Conservation (phyloP, 805 yeast genomes). For the Brettanomyces naardenensis region DNA sequence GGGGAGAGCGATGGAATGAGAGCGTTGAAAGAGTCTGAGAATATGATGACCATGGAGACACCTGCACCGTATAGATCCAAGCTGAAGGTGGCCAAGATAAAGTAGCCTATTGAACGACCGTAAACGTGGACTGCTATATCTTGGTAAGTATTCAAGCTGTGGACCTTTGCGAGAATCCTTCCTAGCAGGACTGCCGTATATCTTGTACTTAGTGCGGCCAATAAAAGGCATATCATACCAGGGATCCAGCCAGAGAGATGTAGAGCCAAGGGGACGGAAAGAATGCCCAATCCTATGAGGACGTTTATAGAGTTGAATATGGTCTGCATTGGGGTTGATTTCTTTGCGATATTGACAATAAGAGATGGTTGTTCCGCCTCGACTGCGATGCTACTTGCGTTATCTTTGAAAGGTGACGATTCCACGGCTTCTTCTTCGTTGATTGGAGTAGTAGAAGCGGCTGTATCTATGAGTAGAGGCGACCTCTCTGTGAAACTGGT, state of each 20-base stretch:
- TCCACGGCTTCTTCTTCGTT: neutral
- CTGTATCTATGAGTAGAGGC: neutral
- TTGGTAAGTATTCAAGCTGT: conserved; percentile 43
- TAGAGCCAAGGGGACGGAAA: conserved; percentile 66
- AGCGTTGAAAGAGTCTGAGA: conserved; percentile 50
- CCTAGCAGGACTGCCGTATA: conserved; percentile 51
- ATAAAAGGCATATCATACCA: conserved; percentile 35
- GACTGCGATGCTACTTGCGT: conserved; percentile 2
- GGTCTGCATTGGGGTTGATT: conserved; percentile 66
- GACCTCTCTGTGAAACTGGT: neutral
- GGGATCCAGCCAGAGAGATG: conserved; percentile 59
- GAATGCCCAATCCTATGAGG: conserved; percentile 66
- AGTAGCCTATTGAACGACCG: conserved; percentile 35
- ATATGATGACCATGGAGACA: conserved; percentile 47
- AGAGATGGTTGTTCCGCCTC: conserved; percentile 5
- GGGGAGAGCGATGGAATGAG: conserved; percentile 35
- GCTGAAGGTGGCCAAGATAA: conserved; percentile 42
- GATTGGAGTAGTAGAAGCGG: neutral
- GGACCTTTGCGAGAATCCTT: conserved; percentile 32
- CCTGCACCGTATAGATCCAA: conserved; percentile 57
- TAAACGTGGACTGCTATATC: conserved; percentile 47
- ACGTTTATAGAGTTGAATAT: conserved; percentile 72
- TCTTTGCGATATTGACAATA: conserved; percentile 20
- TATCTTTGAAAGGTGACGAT: neutral
- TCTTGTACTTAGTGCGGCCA: conserved; percentile 42